Evolutionary conservation across 1,139 yeast species (phyloP).

Genomic region (Spencermartinsiella ligniputridi): DNA sequence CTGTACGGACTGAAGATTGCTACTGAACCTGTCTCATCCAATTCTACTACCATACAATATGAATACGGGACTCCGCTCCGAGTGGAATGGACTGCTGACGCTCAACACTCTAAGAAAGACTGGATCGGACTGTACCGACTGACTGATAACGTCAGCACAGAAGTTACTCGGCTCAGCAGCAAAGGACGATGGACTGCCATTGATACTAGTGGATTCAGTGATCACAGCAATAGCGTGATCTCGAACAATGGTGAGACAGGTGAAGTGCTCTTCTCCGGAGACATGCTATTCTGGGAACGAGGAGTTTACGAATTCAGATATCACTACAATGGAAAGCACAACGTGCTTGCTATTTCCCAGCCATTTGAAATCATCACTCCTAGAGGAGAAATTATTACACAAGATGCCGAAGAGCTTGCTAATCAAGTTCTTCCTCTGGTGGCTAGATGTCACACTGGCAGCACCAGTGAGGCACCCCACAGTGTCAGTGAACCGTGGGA

Average conservation of each 20-base stretch:
- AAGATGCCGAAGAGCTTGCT: constrained; percentile 29
- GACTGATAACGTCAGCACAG: constrained; percentile 55
- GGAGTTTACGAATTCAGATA: constrained; percentile 77
- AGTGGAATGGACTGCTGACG: constrained; percentile 56
- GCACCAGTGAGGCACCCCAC: constrained; percentile 19
- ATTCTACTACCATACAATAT: constrained; percentile 13
- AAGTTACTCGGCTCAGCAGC: constrained; percentile 59
- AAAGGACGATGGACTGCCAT: constrained; percentile 67
- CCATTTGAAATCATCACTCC: constrained; percentile 64
- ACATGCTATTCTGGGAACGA: constrained; percentile 57
- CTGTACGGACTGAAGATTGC: constrained; percentile 25
- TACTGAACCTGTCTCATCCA: constrained; percentile 10
- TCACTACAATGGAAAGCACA: constrained; percentile 66
- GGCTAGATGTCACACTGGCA: constrained; percentile 22
- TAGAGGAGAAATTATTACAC: constrained; percentile 36
- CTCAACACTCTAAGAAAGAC: constrained; percentile 44
- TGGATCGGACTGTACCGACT: constrained; percentile 80
- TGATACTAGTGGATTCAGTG: constrained; percentile 34
- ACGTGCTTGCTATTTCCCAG: constrained; percentile 60
- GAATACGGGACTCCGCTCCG: constrained; percentile 47
- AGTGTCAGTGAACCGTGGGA: constrained; percentile 26
- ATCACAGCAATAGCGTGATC: constrained; percentile 23
- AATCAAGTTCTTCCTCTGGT: constrained; percentile 25
- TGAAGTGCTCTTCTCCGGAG: constrained; percentile 46
- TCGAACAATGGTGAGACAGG: constrained; percentile 41